These are phyloP conservation scores for Ustilago lituana DNA, from an alignment of 1,284 basidiomycete species.

Conservation along the genomic window DNA sequence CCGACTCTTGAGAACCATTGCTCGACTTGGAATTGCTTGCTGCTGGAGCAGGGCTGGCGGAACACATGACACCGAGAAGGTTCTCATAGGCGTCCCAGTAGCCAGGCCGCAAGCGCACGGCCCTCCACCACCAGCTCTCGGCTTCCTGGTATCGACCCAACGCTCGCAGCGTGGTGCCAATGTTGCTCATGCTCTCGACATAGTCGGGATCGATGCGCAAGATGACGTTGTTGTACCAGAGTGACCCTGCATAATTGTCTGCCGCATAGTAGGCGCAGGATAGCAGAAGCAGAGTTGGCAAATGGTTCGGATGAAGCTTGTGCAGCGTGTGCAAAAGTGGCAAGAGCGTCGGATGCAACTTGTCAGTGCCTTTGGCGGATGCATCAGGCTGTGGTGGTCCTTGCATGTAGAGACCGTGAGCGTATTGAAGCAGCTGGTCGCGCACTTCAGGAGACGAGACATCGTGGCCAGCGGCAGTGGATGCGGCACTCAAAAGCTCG, in stretches of 20 bases:
- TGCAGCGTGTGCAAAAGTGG: slow-evolving; percentile 62
- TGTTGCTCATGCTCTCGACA: slow-evolving; percentile 69
- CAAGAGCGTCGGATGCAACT: slow-evolving; percentile 60
- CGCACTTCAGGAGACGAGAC: slow-evolving; percentile 52
- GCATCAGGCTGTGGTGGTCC: slow-evolving; percentile 25
- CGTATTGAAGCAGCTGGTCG: slow-evolving; percentile 64
- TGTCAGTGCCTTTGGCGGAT: slow-evolving; percentile 24
- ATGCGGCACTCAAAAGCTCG: slow-evolving; percentile 53
- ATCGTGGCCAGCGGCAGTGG: slow-evolving; percentile 48
- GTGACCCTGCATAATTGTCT: slow-evolving; percentile 56
- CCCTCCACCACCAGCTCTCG: slow-evolving; percentile 70
- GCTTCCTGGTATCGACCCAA: slow-evolving; percentile 68
- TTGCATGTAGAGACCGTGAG: slow-evolving; percentile 59
- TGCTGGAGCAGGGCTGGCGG: slow-evolving; percentile 25
- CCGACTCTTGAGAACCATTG: neutral
- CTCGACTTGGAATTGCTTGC: neutral
- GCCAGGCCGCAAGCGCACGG: slow-evolving; percentile 69
- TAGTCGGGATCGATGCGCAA: slow-evolving; percentile 68
- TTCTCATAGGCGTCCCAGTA: slow-evolving; percentile 70
- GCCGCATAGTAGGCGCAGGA: slow-evolving; percentile 63
- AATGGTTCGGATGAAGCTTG: slow-evolving; percentile 57
- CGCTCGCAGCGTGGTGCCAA: slow-evolving; percentile 71
- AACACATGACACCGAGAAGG: slow-evolving; percentile 69
- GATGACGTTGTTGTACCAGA: slow-evolving; percentile 68
- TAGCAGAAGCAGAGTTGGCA: slow-evolving; percentile 61